Evolutionary conservation across 1,284 basidiomycete species (phyloP).

Genomic region (Meira miltonrushii): DNA sequence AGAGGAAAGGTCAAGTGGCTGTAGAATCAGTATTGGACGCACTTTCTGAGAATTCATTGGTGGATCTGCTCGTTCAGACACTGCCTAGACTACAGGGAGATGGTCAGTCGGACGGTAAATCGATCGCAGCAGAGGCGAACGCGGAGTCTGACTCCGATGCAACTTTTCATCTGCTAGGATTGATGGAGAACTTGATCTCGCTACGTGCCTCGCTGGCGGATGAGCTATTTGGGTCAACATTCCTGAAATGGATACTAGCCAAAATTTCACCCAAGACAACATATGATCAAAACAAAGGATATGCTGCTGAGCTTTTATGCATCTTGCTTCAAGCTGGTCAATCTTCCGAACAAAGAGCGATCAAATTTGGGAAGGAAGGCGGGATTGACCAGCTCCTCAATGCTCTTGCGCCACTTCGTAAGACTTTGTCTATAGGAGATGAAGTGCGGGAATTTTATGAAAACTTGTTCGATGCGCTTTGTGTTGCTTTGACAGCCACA

Average conservation of each 20-base stretch:
- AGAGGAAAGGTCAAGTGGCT: slow-evolving; percentile 48
- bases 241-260: slow-evolving; percentile 74
- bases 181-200: slow-evolving; percentile 86
- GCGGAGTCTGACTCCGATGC: slow-evolving; percentile 33
- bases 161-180: slow-evolving; percentile 57
- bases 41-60: slow-evolving; percentile 68
- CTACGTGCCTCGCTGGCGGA: slow-evolving; percentile 70
- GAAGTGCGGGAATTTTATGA: slow-evolving; percentile 98
- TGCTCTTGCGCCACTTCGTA: slow-evolving; percentile 64
- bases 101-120: slow-evolving; percentile 11
- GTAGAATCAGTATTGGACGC: slow-evolving; percentile 19
- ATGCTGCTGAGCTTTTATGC: slow-evolving; percentile 63
- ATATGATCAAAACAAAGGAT: slow-evolving; percentile 52
- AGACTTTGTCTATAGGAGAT: slow-evolving; percentile 70
- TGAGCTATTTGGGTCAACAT: slow-evolving; percentile 57
- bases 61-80: slow-evolving; percentile 86
- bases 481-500: slow-evolving; percentile 64
- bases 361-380: slow-evolving; percentile 56
- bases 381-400: slow-evolving; percentile 76
- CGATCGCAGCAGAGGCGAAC: slow-evolving; percentile 14
- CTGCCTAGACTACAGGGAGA: slow-evolving; percentile 55
- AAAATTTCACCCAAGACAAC: slow-evolving; percentile 61
- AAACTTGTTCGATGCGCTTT: slow-evolving; percentile 84
- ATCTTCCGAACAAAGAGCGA: slow-evolving; percentile 26
- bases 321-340: slow-evolving; percentile 62